Evolutionary conservation across 805 yeast genomes (phyloP).

Genomic region (Teunomyces aglyptinius): DNA sequence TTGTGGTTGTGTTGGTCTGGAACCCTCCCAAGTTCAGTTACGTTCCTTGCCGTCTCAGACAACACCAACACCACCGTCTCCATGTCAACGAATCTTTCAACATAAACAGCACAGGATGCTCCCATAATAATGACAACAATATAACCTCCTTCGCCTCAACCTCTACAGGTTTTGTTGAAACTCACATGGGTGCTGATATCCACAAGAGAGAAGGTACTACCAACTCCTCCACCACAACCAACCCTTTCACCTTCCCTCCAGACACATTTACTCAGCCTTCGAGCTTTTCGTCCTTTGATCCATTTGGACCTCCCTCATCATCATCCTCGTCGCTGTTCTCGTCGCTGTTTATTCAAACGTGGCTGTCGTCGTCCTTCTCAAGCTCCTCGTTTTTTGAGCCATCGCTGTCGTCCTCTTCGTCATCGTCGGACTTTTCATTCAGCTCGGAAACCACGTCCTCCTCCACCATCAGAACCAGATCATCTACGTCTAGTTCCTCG

Average conservation of each 20-base stretch:
- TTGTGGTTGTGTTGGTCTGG: background rate
- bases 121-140: background rate
- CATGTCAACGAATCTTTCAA: background rate
- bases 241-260: background rate
- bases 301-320: background rate
- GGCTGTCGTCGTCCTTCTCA: background rate
- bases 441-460: background rate
- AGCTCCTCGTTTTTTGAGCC: background rate
- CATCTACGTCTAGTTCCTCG: background rate
- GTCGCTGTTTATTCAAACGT: background rate
- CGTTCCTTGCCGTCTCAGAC: background rate
- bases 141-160: background rate
- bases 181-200: background rate
- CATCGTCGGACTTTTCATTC: background rate
- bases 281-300: background rate
- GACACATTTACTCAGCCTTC: background rate
- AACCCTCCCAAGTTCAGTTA: background rate
- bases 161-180: too few species aligned
- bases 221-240: background rate
- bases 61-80: background rate
- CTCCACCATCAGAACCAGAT: background rate
- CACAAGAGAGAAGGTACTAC: constrained; percentile 1
- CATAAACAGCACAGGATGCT: background rate
- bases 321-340: constrained; percentile 3
- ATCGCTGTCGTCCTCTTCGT: constrained; percentile 2